Conservation (phyloP, 148 eudicot genomes). For the Dysphania ambrosioides region DNA sequence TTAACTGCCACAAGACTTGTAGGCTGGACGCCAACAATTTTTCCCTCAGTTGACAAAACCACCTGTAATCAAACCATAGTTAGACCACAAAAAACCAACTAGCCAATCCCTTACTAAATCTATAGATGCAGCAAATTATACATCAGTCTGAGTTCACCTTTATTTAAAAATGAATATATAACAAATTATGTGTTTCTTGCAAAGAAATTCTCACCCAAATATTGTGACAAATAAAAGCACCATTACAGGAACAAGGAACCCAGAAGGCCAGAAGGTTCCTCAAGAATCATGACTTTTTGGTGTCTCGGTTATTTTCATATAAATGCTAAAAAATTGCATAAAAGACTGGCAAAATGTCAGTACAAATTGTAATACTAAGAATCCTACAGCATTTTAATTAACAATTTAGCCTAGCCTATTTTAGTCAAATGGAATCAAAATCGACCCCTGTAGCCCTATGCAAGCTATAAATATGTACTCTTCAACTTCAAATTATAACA, state of each 20-base stretch:
- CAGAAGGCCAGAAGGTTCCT: not conserved
- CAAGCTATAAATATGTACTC: too few species aligned
- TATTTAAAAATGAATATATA: too few species aligned
- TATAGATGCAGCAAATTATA: conserved; percentile 3
- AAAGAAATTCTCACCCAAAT: conserved; percentile 6
- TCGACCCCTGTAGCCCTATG: too few species aligned
- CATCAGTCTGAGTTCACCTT: not conserved
- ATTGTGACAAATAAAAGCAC: not conserved
- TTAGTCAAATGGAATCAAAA: too few species aligned
- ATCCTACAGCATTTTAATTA: not conserved
- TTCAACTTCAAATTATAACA: too few species aligned
- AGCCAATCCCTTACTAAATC: not conserved
- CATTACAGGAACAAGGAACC: not conserved
- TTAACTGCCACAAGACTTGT: conserved; percentile 71
- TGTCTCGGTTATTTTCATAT: not conserved
- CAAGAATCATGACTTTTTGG: not conserved
- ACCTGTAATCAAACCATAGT: conserved; percentile 43
- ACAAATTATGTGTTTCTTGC: not conserved
- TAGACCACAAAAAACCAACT: not conserved
- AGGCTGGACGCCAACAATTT: conserved; percentile 75
- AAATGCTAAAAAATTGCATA: too few species aligned
- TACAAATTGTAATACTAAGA: not conserved
- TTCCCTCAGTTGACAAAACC: conserved; percentile 60
- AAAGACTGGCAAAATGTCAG: not conserved
- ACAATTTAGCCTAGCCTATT: not conserved